Conservation (phyloP, 2,329 filamentous ascomycete species). For the Botrytis tulipae region DNA sequence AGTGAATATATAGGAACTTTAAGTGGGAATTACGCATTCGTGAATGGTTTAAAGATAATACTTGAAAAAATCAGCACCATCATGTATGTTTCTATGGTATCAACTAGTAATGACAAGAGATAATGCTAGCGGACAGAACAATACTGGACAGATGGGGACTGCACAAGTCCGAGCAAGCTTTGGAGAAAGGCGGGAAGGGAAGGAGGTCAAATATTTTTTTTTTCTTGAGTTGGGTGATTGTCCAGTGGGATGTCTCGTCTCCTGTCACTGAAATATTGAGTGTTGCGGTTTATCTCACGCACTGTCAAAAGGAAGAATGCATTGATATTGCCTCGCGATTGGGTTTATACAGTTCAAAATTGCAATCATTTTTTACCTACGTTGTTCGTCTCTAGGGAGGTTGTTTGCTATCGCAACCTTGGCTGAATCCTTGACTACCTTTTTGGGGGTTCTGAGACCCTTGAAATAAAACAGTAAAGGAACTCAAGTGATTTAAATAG, state of each 20-base stretch:
- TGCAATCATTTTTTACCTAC: neutral
- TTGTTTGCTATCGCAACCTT: neutral
- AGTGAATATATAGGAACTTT: neutral
- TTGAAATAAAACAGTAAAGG: too few species aligned
- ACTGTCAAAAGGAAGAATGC: neutral
- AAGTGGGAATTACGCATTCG: neutral
- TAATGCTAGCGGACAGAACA: too few species aligned
- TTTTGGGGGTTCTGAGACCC: too few species aligned
- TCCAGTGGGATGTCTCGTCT: neutral
- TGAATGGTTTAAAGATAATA: fast-evolving
- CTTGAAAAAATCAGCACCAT: fast-evolving
- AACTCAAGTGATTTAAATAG: too few species aligned
- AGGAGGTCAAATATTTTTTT: too few species aligned
- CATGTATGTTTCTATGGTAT: neutral
- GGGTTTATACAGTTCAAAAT: neutral
- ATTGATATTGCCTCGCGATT: neutral
- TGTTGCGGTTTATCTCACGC: neutral
- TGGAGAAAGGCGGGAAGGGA: too few species aligned
- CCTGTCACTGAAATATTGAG: neutral
- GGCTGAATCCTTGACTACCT: neutral
- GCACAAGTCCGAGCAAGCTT: too few species aligned
- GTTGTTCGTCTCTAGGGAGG: too few species aligned
- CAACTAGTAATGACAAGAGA: too few species aligned
- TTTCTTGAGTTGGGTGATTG: too few species aligned
- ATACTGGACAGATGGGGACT: too few species aligned